These are phyloP conservation scores for Stropharia rugosoannulata DNA, from an alignment of 768 basidiomycete species.

Conservation along the genomic window DNA sequence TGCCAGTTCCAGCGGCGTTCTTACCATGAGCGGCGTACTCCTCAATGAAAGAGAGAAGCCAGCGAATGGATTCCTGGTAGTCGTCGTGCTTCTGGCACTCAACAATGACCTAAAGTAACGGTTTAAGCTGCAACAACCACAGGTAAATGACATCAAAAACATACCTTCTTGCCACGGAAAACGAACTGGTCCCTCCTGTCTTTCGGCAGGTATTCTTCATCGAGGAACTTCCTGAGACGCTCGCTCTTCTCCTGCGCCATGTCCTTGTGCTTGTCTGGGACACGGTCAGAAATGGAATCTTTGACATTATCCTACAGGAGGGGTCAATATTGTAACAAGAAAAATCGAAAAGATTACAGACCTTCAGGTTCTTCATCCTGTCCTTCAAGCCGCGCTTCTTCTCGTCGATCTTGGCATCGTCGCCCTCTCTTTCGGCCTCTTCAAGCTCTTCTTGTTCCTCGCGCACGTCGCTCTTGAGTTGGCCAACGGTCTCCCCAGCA, in stretches of 20 bases:
- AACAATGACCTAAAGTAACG: conserved; percentile 80
- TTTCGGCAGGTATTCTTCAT: conserved; percentile 85
- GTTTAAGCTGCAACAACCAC: not conserved
- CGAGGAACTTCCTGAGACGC: conserved; percentile 63
- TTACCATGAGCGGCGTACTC: conserved; percentile 59
- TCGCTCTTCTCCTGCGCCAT: conserved; percentile 53
- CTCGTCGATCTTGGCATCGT: conserved; percentile 15
- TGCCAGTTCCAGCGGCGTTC: conserved; percentile 19
- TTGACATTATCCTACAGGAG: conserved; percentile 19
- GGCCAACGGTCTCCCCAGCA: conserved; percentile 50
- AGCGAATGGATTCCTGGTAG: conserved; percentile 79
- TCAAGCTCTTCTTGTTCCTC: conserved; percentile 1
- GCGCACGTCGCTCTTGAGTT: conserved; percentile 54
- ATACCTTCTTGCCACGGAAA: conserved; percentile 88
- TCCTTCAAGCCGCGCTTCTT: conserved; percentile 34
- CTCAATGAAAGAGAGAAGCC: conserved; percentile 63
- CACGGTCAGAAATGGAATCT: conserved; percentile 75
- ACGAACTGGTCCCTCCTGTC: conserved; percentile 93
- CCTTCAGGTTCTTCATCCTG: conserved; percentile 33
- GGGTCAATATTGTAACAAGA: conserved; percentile 16
- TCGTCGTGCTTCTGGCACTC: conserved; percentile 92
- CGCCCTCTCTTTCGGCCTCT: conserved; percentile 52
- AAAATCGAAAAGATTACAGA: conserved; percentile 44
- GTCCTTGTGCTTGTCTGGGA: conserved; percentile 72
- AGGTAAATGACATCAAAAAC: not conserved